Evolutionary conservation across 2,329 filamentous ascomycete genomes (phyloP).

Genomic region (Aureobasidium leucospermi): DNA sequence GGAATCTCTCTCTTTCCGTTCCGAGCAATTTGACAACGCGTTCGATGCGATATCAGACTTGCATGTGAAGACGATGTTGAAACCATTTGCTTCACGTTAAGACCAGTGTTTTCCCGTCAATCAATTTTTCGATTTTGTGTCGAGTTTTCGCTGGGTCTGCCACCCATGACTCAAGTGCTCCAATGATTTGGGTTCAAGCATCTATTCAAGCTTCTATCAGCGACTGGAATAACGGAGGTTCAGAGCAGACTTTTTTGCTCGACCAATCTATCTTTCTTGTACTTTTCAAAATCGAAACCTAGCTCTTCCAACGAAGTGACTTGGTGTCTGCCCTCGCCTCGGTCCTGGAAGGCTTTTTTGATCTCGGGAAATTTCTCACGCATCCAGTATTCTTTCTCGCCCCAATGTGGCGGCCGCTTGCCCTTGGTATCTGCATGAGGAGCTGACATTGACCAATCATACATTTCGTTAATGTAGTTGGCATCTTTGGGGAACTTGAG

Average conservation of each 20-base stretch:
- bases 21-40: no score
- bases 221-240: neutral
- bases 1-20: no score
- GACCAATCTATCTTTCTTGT: conserved; percentile 21
- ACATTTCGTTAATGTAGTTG: conserved; percentile 61
- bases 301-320: conserved; percentile 64
- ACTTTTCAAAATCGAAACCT: conserved; percentile 41
- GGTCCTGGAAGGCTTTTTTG: conserved; percentile 62
- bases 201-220: neutral
- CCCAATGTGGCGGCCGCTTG: conserved; percentile 66
- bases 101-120: no score
- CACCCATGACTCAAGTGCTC: no score
- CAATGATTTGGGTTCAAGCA: no score
- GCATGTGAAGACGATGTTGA: no score
- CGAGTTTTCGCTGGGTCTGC: no score
- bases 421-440: conserved; percentile 39
- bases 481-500: conserved; percentile 56
- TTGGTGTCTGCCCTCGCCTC: conserved; percentile 48
- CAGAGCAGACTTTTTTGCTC: conserved; percentile 18
- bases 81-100: no score
- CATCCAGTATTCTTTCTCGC: conserved; percentile 63
- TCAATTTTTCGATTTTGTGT: no score
- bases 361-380: conserved; percentile 61
- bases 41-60: no score
- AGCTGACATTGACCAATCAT: conserved; percentile 52